phyloP scores from a whole-genome alignment of 257 asterid genomes.

The Penstemon barbatus region DNA sequence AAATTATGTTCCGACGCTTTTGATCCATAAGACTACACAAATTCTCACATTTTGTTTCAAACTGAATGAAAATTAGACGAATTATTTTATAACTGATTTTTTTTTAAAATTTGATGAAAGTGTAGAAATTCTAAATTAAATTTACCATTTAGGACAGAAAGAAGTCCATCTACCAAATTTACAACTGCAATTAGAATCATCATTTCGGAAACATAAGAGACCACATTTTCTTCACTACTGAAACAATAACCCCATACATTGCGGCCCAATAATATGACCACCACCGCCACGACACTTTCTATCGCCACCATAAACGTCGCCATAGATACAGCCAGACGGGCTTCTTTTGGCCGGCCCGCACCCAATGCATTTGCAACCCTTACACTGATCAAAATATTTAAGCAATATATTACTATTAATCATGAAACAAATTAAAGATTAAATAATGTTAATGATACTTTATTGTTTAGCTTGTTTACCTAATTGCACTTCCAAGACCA shows the following conservation, averaged over 20 bases:
- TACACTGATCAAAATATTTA: slow-evolving; percentile 29
- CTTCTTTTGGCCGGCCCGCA: slow-evolving; percentile 56
- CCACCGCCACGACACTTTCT: slow-evolving; percentile 53
- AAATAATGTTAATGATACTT: neutral
- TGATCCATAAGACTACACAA: too few relatives aligned
- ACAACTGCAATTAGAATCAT: slow-evolving; percentile 48
- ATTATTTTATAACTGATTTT: neutral
- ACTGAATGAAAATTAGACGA: too few relatives aligned
- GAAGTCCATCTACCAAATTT: slow-evolving; percentile 57
- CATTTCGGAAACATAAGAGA: slow-evolving; percentile 57
- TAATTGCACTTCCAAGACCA: slow-evolving; percentile 71
- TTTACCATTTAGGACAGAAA: slow-evolving; percentile 51
- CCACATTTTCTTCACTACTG: slow-evolving; percentile 47
- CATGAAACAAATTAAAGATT: neutral
- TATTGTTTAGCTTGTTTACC: slow-evolving; percentile 30
- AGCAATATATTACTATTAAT: neutral
- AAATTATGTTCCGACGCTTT: too few relatives aligned
- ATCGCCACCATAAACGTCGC: slow-evolving; percentile 48
- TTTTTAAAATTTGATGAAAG: neutral
- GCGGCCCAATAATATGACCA: slow-evolving; percentile 42
- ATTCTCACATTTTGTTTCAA: too few relatives aligned
- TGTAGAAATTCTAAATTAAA: neutral
- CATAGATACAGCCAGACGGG: slow-evolving; percentile 54
- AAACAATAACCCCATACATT: slow-evolving; percentile 66
- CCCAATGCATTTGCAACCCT: slow-evolving; percentile 75